Base-by-base conservation (phyloP, 2,329 filamentous ascomycete species). In the Ophiostoma populinum region DNA sequence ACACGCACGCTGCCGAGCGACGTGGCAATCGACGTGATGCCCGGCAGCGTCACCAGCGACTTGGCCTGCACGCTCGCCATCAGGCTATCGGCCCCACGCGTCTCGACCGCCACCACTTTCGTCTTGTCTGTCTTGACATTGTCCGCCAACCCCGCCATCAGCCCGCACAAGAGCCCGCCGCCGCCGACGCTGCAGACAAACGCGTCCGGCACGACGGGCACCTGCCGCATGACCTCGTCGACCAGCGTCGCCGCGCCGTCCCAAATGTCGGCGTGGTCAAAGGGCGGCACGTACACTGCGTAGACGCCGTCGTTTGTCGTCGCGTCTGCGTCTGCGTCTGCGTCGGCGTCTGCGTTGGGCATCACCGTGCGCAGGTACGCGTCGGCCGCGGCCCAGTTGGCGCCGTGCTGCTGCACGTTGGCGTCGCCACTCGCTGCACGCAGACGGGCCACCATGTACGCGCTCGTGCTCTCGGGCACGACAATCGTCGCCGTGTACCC, bases 161-260 rank as follows among this genome's bases (percentile, higher is more conserved):
- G 56, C 1, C 80, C 80, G 42, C 71, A 73, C 40, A 85, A 59
- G 26, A 85, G 54, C 0, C 79, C 77, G 4, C 78, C 78, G 5
- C 77, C 77, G 5, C 79, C 76, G 20, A 83, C 77, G 37, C 64
- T 72, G 54, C 75, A 80, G 24, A 82, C 62, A 2, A 83, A 55
- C 0, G 64, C 74, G 44, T 80, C 73, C 1, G 74, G 62, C 15
- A 42, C 36, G 7, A 42, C 45, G 7, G 47, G 43, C 34, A 62
- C 42, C 40, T 62, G 58, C 3, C 21, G 32, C 9, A 45, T 45
- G 18, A 62, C 46, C 45, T 63, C 59, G 22, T 66, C 58, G 34
- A 76, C 59, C 24, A 79, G 49, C 6, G 61, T 67, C 4, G 61
- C 55, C 45, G 73, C 66, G 5, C 75, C 75, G n/a, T 63, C 55